Conservation (phyloP, 192 early-diverging fungal genomes). For the Umbelopsis sp. region DNA sequence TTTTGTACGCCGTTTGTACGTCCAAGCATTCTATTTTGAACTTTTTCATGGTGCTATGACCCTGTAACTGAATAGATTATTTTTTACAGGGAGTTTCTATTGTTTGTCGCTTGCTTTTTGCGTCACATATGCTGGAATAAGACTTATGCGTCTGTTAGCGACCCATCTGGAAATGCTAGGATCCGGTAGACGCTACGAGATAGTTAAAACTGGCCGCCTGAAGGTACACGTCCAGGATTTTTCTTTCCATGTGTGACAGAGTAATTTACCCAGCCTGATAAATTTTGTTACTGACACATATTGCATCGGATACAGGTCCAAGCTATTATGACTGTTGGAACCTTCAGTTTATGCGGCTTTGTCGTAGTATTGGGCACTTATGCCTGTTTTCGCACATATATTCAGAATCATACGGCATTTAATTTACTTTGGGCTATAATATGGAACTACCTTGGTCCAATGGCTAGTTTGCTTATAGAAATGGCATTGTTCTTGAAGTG, state of each 20-base stretch:
- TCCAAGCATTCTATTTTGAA: not conserved
- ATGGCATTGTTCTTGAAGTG: not conserved
- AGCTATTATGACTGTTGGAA: constrained; percentile 6
- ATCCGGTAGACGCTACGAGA: not conserved
- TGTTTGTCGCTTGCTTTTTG: constrained; percentile 8
- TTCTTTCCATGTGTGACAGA: too few relatives aligned
- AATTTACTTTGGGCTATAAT: not conserved
- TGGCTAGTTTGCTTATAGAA: not conserved
- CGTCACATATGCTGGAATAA: constrained; percentile 19
- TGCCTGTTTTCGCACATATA: constrained; percentile 1
- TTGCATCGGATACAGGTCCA: constrained; percentile 20
- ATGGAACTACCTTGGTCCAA: constrained; percentile 4
- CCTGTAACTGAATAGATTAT: not conserved
- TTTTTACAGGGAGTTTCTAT: constrained; percentile 23
- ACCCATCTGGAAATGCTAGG: constrained; percentile 3
- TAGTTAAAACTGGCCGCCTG: constrained; percentile 20
- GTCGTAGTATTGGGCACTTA: constrained; percentile 7
- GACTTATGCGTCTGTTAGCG: constrained; percentile 18
- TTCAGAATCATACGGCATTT: not conserved
- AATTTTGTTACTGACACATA: not conserved
- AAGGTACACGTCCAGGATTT: constrained; percentile 21
- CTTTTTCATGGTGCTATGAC: too few relatives aligned
- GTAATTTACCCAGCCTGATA: too few relatives aligned
- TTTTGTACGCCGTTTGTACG: constrained; percentile 27
- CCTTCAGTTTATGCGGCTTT: constrained; percentile 10